These are phyloP conservation scores for Cladophialophora chaetospira DNA, from an alignment of 2,329 filamentous ascomycete species.

Conservation along the genomic window DNA sequence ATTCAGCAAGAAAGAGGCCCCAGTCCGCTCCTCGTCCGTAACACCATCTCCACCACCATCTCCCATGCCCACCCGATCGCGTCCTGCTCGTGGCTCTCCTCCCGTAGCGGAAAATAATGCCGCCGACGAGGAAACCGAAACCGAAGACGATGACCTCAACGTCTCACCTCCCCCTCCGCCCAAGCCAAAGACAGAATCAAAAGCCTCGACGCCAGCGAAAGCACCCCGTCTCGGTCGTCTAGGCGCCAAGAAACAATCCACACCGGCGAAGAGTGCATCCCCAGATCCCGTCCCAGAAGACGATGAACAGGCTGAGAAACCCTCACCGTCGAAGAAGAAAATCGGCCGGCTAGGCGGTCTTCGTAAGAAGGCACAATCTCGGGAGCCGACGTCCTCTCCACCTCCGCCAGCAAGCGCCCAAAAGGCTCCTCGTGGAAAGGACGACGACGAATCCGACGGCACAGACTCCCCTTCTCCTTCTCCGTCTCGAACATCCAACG, in stretches of 20 bases:
- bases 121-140: not conserved
- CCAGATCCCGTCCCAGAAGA: not conserved
- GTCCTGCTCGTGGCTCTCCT: not conserved
- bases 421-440: not conserved
- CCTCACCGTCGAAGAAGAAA: not conserved
- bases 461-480: slow-evolving; percentile 9
- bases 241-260: slow-evolving; percentile 1
- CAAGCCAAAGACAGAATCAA: not conserved
- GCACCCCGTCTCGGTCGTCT: slow-evolving; percentile 9
- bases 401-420: slow-evolving; percentile 2
- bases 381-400: slow-evolving; percentile 26
- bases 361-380: not conserved
- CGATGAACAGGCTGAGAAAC: not conserved
- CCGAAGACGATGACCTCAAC: not conserved
- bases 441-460: slow-evolving; percentile 9
- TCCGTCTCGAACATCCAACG: too few species aligned
- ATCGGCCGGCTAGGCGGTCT: not conserved
- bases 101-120: not conserved
- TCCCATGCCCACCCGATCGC: not conserved
- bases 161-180: not conserved
- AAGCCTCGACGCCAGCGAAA: not conserved
- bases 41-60: not conserved
- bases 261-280: not conserved
- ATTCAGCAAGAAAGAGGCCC: slow-evolving; percentile 17
- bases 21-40: slow-evolving; percentile 23